These are phyloP conservation scores for Microsporum ferrugineum DNA, from an alignment of 2,329 filamentous ascomycete species.

Conservation along the genomic window DNA sequence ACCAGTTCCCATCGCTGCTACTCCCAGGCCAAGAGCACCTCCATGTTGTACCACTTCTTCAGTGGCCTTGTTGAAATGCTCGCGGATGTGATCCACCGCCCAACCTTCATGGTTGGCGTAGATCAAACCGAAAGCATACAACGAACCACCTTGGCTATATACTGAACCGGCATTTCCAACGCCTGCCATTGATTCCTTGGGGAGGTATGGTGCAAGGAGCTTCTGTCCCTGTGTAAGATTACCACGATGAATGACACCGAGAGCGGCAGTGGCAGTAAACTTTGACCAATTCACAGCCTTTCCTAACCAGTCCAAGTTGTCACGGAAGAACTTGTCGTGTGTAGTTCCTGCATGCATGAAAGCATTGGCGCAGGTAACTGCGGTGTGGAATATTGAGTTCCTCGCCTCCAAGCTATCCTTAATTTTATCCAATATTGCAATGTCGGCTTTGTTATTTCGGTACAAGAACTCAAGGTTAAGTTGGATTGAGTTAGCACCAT, in stretches of 20 bases:
- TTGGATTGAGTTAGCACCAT: slow-evolving; percentile 86
- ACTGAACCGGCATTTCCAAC: slow-evolving; percentile 70
- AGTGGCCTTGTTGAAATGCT: slow-evolving; percentile 40
- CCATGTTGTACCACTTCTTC: slow-evolving; percentile 89
- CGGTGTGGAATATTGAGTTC: slow-evolving; percentile 97
- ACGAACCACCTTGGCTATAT: slow-evolving; percentile 89
- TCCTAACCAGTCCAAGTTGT: slow-evolving; percentile 94
- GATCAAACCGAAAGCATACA: slow-evolving; percentile 91
- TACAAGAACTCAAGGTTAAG: slow-evolving; percentile 94
- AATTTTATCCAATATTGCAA: slow-evolving; percentile 88
- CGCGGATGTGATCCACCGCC: slow-evolving; percentile 46
- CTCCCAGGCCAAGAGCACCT: slow-evolving; percentile 85
- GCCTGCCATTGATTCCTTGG: slow-evolving; percentile 50
- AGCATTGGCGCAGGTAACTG: slow-evolving; percentile 92
- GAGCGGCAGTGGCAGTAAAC: slow-evolving; percentile 89
- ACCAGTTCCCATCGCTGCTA: slow-evolving; percentile 94
- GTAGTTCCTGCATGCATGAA: slow-evolving; percentile 99
- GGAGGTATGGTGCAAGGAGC: slow-evolving; percentile 86
- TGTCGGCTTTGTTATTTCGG: slow-evolving; percentile 86
- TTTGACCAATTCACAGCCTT: slow-evolving; percentile 99
- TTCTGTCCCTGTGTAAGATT: slow-evolving; percentile 90
- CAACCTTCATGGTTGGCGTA: slow-evolving; percentile 95
- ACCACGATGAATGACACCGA: slow-evolving; percentile 92
- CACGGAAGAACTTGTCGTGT: slow-evolving; percentile 95
- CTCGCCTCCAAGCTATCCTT: slow-evolving; percentile 89